Evolutionary conservation across 1,284 basidiomycete genomes (phyloP).

Genomic region (Ganoderma boninense): DNA sequence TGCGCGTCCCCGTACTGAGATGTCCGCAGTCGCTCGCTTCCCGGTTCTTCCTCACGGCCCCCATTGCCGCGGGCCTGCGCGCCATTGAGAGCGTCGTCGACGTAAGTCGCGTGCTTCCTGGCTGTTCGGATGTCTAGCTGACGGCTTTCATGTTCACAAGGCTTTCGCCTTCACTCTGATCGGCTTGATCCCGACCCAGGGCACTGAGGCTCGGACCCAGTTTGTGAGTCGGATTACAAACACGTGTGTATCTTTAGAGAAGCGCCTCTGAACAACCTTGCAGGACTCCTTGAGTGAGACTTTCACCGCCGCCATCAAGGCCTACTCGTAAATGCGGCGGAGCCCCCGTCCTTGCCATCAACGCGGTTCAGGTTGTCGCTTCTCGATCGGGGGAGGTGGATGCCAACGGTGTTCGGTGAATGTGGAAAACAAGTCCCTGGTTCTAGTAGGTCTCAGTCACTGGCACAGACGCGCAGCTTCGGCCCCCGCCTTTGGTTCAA

Average conservation of each 20-base stretch:
- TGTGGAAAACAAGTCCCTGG: not conserved
- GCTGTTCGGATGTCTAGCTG: not conserved
- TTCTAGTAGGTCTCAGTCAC: too few relatives aligned
- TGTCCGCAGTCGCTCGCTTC: not conserved
- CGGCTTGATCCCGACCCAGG: not conserved
- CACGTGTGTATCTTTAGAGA: too few relatives aligned
- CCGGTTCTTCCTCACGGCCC: not conserved
- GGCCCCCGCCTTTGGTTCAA: not conserved
- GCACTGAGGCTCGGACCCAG: not conserved
- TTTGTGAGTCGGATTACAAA: not conserved
- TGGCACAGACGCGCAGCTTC: not conserved
- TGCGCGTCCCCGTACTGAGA: too few relatives aligned
- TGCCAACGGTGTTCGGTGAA: not conserved
- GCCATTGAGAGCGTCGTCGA: not conserved
- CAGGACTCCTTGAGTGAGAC: not conserved
- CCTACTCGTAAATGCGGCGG: not conserved
- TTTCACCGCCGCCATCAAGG: not conserved
- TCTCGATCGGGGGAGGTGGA: not conserved
- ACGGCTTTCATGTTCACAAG: not conserved
- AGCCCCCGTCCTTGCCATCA: not conserved
- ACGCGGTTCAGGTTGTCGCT: not conserved
- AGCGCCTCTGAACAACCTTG: not conserved
- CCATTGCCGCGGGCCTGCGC: conserved; percentile 8
- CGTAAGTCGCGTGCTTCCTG: not conserved
- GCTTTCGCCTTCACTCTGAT: not conserved